phyloP scores from a whole-genome alignment of 768 basidiomycete genomes.

The Mycena alexandri region DNA sequence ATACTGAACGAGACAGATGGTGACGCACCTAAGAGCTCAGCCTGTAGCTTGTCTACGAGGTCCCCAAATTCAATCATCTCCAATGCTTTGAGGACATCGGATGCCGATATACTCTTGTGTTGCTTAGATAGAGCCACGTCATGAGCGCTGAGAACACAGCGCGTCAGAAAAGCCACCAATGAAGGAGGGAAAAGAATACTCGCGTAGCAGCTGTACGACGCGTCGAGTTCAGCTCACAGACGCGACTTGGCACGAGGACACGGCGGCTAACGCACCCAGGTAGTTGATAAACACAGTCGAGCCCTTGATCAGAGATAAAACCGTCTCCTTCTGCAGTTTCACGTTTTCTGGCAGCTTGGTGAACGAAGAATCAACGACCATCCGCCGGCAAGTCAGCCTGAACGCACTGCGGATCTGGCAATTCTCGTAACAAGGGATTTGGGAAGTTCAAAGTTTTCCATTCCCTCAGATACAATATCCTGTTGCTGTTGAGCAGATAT shows the following conservation, averaged over 20 bases:
- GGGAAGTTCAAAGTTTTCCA: constrained; percentile 91
- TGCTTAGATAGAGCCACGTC: constrained; percentile 88
- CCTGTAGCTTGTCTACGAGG: constrained; percentile 70
- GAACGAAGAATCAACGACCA: constrained; percentile 1
- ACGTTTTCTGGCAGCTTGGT: constrained; percentile 83
- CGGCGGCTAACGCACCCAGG: constrained; percentile 68
- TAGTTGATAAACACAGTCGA: constrained; percentile 98
- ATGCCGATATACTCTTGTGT: constrained; percentile 90
- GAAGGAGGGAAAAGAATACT: constrained; percentile 38
- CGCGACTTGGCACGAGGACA: constrained; percentile 24
- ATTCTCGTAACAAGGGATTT: constrained; percentile 86
- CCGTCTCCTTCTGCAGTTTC: constrained; percentile 92
- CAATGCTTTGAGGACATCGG: constrained; percentile 90
- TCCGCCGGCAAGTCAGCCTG: background rate
- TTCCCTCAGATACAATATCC: constrained; percentile 83
- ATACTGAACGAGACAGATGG: background rate
- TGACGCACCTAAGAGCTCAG: constrained; percentile 71
- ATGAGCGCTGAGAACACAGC: constrained; percentile 71
- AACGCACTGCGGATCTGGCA: constrained; percentile 83
- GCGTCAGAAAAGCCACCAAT: constrained; percentile 28
- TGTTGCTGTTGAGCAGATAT: constrained; percentile 85
- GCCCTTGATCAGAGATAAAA: constrained; percentile 85
- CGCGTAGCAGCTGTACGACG: constrained; percentile 62
- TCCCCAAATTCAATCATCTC: constrained; percentile 85
- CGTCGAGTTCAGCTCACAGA: constrained; percentile 18